Base-by-base conservation (phyloP, 2,329 filamentous ascomycete genomes). In the Aspergillus terreus region DNA sequence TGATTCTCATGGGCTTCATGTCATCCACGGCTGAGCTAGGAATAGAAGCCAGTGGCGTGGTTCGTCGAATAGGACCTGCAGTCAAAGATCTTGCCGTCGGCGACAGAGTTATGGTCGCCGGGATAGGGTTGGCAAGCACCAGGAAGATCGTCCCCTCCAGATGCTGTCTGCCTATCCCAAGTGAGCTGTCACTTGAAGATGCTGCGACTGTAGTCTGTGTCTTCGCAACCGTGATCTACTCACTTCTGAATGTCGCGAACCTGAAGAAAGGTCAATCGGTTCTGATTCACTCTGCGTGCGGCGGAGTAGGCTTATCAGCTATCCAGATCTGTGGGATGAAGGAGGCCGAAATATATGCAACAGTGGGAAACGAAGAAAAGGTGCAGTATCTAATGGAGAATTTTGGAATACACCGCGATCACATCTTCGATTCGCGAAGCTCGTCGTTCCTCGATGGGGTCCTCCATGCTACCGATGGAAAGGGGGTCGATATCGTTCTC, bases 1-100 rank as follows among this genome's bases (percentile, higher is more conserved):
- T 68, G 55, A 58, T 66, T 5, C 56, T 64, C 2, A 63, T 69
- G 59, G 71, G 71, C 1, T 57, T 69, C 21, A 17, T 69, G 3
- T 53, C 53, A 4, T 52, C 54, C 12, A 45, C 46, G 3, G 54
- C 58, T n/a, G 50, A 58, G 10, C 43, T 70, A n/a, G 68, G 67
- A 2, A 36, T 65, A 2, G 69, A 72, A 50, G 67, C 56, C 14
- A 52, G 47, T 46, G 69, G 68, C 17, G 47, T 69, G 15, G 59
- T 72, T 11, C 56, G 50, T 27, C 41, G 50, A n/a, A 51, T 65
- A 12, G 69, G 67, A 1, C 49, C 48, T 11, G 52, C 47, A 9
- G 63, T 69, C 11, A 49, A 44, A 1, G 40, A 55, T 9, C 47
- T 71, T n/a, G 45, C 56, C 9, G 40, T 59, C 12, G 71, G 71